phyloP scores from a whole-genome alignment of 371 early-diverging fungal genomes.

The Chytridium lagenaria region DNA sequence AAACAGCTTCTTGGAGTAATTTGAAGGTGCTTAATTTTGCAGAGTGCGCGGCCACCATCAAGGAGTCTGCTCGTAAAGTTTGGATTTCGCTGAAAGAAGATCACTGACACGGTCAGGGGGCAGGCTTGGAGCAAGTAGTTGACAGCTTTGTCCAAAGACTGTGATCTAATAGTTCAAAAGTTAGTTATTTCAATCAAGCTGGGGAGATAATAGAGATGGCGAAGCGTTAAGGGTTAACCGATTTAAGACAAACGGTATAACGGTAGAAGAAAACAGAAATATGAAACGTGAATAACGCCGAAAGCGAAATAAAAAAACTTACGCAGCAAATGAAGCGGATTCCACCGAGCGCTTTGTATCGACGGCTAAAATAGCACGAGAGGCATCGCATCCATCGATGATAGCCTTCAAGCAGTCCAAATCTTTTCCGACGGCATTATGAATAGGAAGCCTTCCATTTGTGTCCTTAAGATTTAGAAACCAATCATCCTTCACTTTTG shows the following conservation, averaged over 20 bases:
- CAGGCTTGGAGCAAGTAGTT: too few relatives aligned
- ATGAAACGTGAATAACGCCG: too few relatives aligned
- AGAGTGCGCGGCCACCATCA: constrained; percentile 7
- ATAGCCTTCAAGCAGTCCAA: background rate
- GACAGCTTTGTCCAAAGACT: too few relatives aligned
- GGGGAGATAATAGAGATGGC: background rate
- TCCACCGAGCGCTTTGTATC: background rate
- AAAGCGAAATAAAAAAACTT: background rate
- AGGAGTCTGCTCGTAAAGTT: background rate
- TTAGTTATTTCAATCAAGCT: too few relatives aligned
- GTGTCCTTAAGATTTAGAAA: background rate
- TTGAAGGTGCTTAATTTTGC: background rate
- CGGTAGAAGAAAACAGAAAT: background rate
- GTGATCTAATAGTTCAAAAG: too few relatives aligned
- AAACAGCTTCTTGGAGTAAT: background rate
- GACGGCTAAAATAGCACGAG: background rate
- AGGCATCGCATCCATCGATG: background rate
- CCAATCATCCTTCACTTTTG: background rate
- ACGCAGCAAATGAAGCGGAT: constrained; percentile 1
- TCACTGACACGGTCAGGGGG: background rate
- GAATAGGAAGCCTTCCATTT: background rate
- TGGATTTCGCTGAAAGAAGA: background rate
- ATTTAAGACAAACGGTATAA: background rate
- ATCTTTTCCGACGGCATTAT: background rate
- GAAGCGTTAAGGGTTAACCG: too few relatives aligned